Evolutionary conservation across 2,329 filamentous ascomycete genomes (phyloP).

Genomic region (Pochonia chlamydosporia): DNA sequence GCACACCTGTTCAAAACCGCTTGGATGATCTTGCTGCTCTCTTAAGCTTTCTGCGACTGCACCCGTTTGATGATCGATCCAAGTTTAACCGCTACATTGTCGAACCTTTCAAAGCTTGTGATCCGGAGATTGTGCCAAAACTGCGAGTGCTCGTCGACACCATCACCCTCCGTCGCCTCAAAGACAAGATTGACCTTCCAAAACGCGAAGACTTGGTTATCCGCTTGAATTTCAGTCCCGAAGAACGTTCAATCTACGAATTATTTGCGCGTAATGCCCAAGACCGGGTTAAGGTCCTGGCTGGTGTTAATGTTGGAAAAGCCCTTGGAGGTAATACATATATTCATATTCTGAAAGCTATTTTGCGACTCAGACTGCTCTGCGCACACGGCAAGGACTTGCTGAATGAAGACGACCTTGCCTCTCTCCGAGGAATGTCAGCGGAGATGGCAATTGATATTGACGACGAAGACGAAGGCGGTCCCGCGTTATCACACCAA

Average conservation of each 20-base stretch:
- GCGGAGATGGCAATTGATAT: conserved; percentile 83
- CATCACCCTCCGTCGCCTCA: conserved; percentile 86
- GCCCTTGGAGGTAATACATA: conserved; percentile 81
- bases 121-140: conserved; percentile 77
- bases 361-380: conserved; percentile 80
- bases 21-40: conserved; percentile 85
- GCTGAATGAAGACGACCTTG: conserved; percentile 75
- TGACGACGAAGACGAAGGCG: conserved; percentile 66
- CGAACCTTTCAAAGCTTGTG: conserved; percentile 78
- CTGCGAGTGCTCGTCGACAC: conserved; percentile 86
- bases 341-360: conserved; percentile 86
- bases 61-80: conserved; percentile 73
- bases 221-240: conserved; percentile 65
- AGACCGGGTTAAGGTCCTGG: conserved; percentile 73
- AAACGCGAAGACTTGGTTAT: conserved; percentile 67
- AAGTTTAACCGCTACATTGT: conserved; percentile 78
- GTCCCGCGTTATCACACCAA: conserved; percentile 54
- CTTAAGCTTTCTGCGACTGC: conserved; percentile 76
- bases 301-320: conserved; percentile 48
- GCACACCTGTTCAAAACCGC: conserved; percentile 91
- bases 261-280: conserved; percentile 78
- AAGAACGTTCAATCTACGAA: conserved; percentile 75
- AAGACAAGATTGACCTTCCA: conserved; percentile 84
- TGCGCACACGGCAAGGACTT: conserved; percentile 94
- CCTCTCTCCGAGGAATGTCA: conserved; percentile 74